Evolutionary conservation across 805 yeast species (phyloP).

Genomic region (Pachysolen tannophilus): DNA sequence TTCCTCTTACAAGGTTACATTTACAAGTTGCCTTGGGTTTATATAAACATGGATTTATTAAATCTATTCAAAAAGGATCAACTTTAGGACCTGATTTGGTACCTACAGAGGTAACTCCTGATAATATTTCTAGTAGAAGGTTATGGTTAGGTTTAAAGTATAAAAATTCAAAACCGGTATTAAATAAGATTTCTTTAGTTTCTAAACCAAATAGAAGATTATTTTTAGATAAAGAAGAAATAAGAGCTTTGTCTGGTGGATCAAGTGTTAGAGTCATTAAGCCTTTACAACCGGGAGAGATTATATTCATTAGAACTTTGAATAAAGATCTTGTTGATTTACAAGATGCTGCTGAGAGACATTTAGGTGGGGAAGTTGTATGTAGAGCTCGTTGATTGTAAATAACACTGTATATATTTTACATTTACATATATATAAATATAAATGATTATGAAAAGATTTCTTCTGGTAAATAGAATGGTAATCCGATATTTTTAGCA

Average conservation of each 20-base stretch:
- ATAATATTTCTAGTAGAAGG: constrained; percentile 76
- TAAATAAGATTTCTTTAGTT: constrained; percentile 61
- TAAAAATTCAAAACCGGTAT: constrained; percentile 69
- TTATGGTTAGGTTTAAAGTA: constrained; percentile 92
- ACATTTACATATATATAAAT: too few species aligned
- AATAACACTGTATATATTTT: too few species aligned
- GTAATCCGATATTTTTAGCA: constrained; percentile 49
- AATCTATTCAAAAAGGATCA: constrained; percentile 81
- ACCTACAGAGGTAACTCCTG: constrained; percentile 75
- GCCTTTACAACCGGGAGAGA: constrained; percentile 86
- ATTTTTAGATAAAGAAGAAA: constrained; percentile 50
- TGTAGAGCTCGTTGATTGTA: constrained; percentile 59
- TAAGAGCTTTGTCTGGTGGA: constrained; percentile 71
- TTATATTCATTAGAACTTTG: constrained; percentile 56
- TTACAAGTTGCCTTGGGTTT: constrained; percentile 77
- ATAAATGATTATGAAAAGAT: too few species aligned
- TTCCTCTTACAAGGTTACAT: constrained; percentile 79
- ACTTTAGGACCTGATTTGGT: constrained; percentile 72
- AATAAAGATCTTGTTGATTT: constrained; percentile 58
- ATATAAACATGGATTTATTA: constrained; percentile 84
- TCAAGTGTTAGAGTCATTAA: constrained; percentile 62
- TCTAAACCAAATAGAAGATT: constrained; percentile 83
- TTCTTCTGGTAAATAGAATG: constrained; percentile 69
- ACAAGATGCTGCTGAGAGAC: constrained; percentile 77
- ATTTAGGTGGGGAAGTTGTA: constrained; percentile 67